Evolutionary conservation across 768 basidiomycete genomes (phyloP).

Genomic region (Suillus subalutaceus): DNA sequence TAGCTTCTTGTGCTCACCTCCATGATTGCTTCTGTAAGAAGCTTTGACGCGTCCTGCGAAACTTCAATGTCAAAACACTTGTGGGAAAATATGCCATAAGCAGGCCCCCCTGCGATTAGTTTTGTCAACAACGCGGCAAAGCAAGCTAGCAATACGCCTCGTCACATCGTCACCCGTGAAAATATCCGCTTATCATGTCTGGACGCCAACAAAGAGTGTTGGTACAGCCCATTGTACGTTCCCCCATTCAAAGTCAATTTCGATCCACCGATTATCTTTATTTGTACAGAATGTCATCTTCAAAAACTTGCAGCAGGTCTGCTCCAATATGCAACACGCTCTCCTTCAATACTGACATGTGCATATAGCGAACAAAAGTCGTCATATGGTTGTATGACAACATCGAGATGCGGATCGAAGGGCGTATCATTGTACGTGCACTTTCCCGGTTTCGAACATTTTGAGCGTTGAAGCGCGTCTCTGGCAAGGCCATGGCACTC

Average conservation of each 20-base stretch:
- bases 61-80: slow-evolving; percentile 3
- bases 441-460: slow-evolving; percentile 27
- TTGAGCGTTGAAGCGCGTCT: slow-evolving; percentile 42
- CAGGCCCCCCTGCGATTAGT: slow-evolving; percentile 7
- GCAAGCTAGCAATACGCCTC: background rate
- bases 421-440: slow-evolving; percentile 86
- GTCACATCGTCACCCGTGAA: slow-evolving; percentile 12
- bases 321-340: slow-evolving; percentile 9
- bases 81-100: slow-evolving; percentile 31
- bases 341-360: slow-evolving; percentile 17
- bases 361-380: slow-evolving; percentile 73
- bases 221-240: slow-evolving; percentile 97
- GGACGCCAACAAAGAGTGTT: slow-evolving; percentile 94
- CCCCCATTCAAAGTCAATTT: background rate
- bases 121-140: background rate
- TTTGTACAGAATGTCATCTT: slow-evolving; percentile 87
- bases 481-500: slow-evolving; percentile 39
- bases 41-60: slow-evolving; percentile 21
- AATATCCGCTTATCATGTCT: slow-evolving; percentile 64
- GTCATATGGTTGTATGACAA: slow-evolving; percentile 98
- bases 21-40: slow-evolving; percentile 29
- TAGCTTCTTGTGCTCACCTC: slow-evolving; percentile 24
- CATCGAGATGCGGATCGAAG: slow-evolving; percentile 94
- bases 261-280: slow-evolving; percentile 16
- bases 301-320: slow-evolving; percentile 91